Evolutionary conservation across 2,329 filamentous ascomycete genomes (phyloP), one percentile per base, ranked within the genome.

Genomic region (Aspergillus pseudoglaucus): DNA sequence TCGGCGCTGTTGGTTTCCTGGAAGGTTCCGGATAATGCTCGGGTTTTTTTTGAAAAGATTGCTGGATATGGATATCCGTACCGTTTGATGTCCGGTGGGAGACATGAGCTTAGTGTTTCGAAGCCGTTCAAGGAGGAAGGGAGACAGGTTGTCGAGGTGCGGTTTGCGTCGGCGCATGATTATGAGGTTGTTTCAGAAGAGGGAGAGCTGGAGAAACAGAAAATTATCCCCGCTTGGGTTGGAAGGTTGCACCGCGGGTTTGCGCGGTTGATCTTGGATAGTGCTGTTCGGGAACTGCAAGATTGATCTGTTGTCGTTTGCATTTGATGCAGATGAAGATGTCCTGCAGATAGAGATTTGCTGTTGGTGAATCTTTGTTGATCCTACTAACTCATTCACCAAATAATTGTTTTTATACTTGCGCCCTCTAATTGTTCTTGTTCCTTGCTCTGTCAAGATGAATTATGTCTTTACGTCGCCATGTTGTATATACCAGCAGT

Each of bases 61-160:
- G 48, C 59, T 0, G 46, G 45, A 0, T 63, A 59, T 60, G 61
- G 61, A 7, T 65, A 63, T 50, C 60, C 60, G 7, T 64, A 56
- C 56, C 61, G 54, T 17, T 37, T 55, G 45, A 60, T 54, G 60
- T 56, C 55, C 2, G 55, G 58, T 1, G 56, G 61, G 4, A 46
- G 59, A 15, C 56, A 59, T 50, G 60, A 63, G 49, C 45, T 60
- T 44, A 60, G 60, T 42, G 55, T 63, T 1, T 61, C 58, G 7
- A 47, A 52, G 41, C 57, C 54, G 15, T 63, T 58, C 43, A 46
- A 46, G 3, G 44, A 48, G 0, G 49, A 49, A 2, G 54, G 50
- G 2, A 51, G 45, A 0, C 38, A 38, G 17, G 49, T 57, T 12
- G 57, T 64, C 8, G 59, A 65, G 40, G 56, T 65, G n/a, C 43